phyloP scores from a whole-genome alignment of 805 yeast genomes.

The Nakazawaea ishiwadae region DNA sequence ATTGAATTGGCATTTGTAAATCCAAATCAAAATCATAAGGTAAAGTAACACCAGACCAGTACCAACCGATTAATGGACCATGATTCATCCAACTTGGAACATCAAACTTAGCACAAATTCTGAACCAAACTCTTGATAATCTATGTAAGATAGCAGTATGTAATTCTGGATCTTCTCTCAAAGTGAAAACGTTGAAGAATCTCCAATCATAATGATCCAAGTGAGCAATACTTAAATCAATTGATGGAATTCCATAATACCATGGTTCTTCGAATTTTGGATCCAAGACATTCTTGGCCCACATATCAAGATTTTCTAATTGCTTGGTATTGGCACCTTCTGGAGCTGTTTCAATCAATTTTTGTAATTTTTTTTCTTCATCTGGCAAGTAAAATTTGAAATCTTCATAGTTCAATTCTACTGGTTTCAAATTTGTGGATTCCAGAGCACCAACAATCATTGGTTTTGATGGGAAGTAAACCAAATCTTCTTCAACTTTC shows the following conservation, averaged over 20 bases:
- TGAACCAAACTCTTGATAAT: constrained; percentile 41
- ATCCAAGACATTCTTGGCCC: constrained; percentile 12
- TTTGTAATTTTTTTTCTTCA: constrained; percentile 7
- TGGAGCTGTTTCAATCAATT: constrained; percentile 9
- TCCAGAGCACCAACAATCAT: constrained; percentile 4
- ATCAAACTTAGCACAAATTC: constrained; percentile 36
- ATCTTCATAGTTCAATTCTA: constrained; percentile 6
- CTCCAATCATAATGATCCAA: constrained; percentile 43
- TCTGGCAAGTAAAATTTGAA: constrained; percentile 12
- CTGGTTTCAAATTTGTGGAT: not conserved
- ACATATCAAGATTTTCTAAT: constrained; percentile 6
- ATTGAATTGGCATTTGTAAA: constrained; percentile 47
- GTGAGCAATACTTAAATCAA: constrained; percentile 6
- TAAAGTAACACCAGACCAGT: constrained; percentile 51
- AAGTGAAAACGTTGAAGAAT: constrained; percentile 38
- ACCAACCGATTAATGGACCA: constrained; percentile 54
- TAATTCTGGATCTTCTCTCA: constrained; percentile 27
- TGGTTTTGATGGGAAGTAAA: constrained; percentile 9
- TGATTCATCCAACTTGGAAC: constrained; percentile 55
- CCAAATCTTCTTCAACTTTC: constrained; percentile 2
- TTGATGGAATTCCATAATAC: constrained; percentile 13
- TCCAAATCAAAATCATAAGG: constrained; percentile 63
- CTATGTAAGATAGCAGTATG: constrained; percentile 34
- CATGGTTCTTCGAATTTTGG: constrained; percentile 11
- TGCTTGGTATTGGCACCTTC: constrained; percentile 8